Evolutionary conservation across 1,284 basidiomycete species (phyloP).

Genomic region (Moniliella sp.): DNA sequence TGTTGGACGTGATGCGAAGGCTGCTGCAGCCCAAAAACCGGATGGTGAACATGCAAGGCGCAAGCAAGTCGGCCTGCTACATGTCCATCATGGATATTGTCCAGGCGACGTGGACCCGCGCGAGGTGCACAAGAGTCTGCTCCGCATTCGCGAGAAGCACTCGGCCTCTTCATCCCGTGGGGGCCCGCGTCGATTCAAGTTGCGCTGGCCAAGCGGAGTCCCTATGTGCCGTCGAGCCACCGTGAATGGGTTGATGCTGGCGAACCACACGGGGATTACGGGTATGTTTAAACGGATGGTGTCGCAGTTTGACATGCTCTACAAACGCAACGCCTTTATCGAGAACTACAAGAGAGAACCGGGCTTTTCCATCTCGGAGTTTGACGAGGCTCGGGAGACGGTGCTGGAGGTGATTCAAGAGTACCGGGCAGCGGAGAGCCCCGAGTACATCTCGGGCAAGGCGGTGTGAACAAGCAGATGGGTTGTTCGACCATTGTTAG

Average conservation of each 20-base stretch:
- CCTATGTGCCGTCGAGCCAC: conserved; percentile 61
- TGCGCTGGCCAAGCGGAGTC: conserved; percentile 71
- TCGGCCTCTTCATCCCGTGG: conserved; percentile 96
- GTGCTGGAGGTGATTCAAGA: not conserved
- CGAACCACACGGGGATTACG: conserved; percentile 91
- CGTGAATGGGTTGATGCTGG: conserved; percentile 91
- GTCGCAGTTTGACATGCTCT: conserved; percentile 74
- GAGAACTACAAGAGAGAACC: conserved; percentile 94
- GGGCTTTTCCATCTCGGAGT: conserved; percentile 23
- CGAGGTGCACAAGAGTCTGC: conserved; percentile 88
- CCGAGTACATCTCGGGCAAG: conserved; percentile 2
- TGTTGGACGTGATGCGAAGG: conserved; percentile 93
- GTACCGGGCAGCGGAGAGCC: conserved; percentile 3
- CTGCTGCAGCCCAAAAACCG: conserved; percentile 93
- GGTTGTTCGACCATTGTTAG: no score
- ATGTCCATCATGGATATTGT: conserved; percentile 97
- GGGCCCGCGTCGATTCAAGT: conserved; percentile 96
- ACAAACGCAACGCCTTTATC: conserved; percentile 77
- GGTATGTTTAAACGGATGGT: conserved; percentile 67
- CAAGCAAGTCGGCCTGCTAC: conserved; percentile 40
- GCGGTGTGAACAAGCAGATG: no score
- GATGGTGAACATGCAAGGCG: conserved; percentile 65
- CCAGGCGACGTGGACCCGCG: conserved; percentile 84
- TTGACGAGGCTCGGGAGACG: not conserved
- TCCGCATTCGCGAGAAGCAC: conserved; percentile 85